phyloP scores from a whole-genome alignment of 2,329 filamentous ascomycete genomes.

The Zymoseptoria passerinii region DNA sequence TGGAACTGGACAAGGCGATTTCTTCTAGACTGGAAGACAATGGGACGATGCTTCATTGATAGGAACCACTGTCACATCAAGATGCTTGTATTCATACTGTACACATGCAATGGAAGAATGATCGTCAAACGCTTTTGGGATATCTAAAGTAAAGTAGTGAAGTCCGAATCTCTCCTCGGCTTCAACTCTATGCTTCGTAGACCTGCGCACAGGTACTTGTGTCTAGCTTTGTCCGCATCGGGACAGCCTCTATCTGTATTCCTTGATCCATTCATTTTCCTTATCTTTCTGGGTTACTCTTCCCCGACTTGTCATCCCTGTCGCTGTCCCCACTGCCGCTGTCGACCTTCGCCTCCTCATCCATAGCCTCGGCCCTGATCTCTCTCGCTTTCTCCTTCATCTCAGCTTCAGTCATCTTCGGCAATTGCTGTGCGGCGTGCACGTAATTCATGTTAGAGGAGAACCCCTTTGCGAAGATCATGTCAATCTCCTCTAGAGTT shows the following conservation, averaged over 20 bases:
- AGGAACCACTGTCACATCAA: no score
- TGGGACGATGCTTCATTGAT: no score
- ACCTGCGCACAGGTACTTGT: neutral
- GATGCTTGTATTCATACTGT: constrained; percentile 11
- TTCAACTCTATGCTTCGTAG: neutral
- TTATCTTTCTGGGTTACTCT: neutral
- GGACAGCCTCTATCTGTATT: neutral
- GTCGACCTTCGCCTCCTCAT: constrained; percentile 21
- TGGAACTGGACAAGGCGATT: no score
- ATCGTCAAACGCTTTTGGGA: no score
- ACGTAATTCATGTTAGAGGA: constrained; percentile 29
- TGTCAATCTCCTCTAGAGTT: constrained; percentile 23
- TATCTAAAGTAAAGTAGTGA: neutral
- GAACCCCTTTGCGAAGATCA: constrained; percentile 20
- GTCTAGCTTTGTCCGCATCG: neutral
- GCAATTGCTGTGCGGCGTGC: constrained; percentile 30
- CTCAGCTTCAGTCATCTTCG: constrained; percentile 28
- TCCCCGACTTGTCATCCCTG: neutral
- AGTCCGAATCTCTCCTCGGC: neutral
- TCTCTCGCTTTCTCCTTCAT: constrained; percentile 29
- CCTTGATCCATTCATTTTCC: neutral
- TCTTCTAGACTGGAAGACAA: no score
- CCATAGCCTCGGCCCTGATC: constrained; percentile 25
- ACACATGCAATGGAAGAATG: constrained; percentile 18
- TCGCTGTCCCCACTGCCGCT: neutral